Conservation (phyloP, 108 stramenopile genomes). For the Skeletonema potamos region DNA sequence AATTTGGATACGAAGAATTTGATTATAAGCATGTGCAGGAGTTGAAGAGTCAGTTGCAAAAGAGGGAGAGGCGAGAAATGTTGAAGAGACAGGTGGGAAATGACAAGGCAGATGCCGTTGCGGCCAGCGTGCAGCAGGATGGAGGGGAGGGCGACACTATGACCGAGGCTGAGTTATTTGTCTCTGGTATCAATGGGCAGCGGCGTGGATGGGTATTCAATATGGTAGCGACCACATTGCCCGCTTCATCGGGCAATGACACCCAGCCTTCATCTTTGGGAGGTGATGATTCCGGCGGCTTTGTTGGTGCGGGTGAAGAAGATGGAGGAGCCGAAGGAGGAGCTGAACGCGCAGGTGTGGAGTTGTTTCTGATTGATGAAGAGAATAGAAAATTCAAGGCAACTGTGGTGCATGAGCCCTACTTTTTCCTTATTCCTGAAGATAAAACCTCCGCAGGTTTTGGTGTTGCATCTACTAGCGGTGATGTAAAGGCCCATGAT, state of each 20-base stretch:
- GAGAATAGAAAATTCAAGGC: constrained; percentile 83
- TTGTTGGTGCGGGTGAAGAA: constrained; percentile 25
- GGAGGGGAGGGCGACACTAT: constrained; percentile 37
- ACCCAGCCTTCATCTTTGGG: constrained; percentile 4
- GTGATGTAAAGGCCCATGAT: constrained; percentile 9
- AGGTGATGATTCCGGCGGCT: neutral
- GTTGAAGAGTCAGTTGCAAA: neutral
- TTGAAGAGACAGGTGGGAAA: neutral
- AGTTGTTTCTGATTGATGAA: constrained; percentile 88
- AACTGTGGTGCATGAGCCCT: constrained; percentile 87
- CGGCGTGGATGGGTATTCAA: constrained; percentile 91
- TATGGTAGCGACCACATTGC: constrained; percentile 86
- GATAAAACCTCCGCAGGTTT: constrained; percentile 10
- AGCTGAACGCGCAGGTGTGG: constrained; percentile 77
- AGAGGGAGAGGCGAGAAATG: constrained; percentile 10
- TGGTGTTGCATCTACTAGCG: neutral
- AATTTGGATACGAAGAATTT: constrained; percentile 64
- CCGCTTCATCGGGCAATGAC: constrained; percentile 12
- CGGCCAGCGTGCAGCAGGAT: neutral
- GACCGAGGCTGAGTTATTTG: constrained; percentile 39
- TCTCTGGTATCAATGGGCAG: constrained; percentile 13
- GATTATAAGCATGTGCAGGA: constrained; percentile 32
- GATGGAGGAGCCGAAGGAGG: constrained; percentile 21
- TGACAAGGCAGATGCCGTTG: constrained; percentile 2
- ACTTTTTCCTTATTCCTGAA: constrained; percentile 88